Percentiles rank a stretch among this genome's conserved stretches.
Conservation (phyloP, 2,329 filamentous ascomycete genomes). For the Fusarium anthophilum region DNA sequence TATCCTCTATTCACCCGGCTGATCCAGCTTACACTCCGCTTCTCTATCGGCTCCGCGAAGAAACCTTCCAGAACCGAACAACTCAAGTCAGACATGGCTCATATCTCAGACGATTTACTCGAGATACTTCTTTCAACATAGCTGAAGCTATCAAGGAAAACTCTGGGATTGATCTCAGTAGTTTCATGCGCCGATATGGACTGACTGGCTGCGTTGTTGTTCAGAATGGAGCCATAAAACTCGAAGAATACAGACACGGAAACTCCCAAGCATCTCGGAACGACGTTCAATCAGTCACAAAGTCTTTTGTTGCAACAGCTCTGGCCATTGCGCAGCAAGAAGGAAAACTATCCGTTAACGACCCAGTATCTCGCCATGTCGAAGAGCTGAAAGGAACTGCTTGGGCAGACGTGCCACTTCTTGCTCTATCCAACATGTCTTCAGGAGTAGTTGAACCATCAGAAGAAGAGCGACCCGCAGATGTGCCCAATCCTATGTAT, state of each 20-base stretch:
- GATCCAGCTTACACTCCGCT: conserved; percentile 31
- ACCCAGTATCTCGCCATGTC: conserved; percentile 19
- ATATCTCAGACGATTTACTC: conserved; percentile 7
- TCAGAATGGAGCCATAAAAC: not conserved
- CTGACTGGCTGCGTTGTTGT: conserved; percentile 26
- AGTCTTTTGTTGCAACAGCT: conserved; percentile 24
- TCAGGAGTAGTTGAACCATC: conserved; percentile 29
- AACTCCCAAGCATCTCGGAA: conserved; percentile 24
- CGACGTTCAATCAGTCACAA: conserved; percentile 27
- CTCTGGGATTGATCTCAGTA: not conserved
- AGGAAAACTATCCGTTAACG: conserved; percentile 17
- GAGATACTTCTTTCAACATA: not conserved
- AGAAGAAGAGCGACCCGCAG: conserved; percentile 14
- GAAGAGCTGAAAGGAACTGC: conserved; percentile 24
- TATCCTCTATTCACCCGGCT: conserved; percentile 13
- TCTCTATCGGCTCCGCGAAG: conserved; percentile 29
- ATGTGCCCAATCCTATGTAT: conserved; percentile 29
- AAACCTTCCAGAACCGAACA: conserved; percentile 27
- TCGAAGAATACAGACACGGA: conserved; percentile 30
- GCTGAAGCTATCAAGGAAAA: not conserved
- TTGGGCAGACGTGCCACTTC: conserved; percentile 24
- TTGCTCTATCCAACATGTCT: conserved; percentile 26
- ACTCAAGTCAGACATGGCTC: conserved; percentile 28
- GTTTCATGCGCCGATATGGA: conserved; percentile 21
- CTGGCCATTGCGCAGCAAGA: conserved; percentile 23